These are phyloP conservation scores for Mycena olivaceomarginata DNA, from an alignment of 768 basidiomycete genomes.

Conservation along the genomic window DNA sequence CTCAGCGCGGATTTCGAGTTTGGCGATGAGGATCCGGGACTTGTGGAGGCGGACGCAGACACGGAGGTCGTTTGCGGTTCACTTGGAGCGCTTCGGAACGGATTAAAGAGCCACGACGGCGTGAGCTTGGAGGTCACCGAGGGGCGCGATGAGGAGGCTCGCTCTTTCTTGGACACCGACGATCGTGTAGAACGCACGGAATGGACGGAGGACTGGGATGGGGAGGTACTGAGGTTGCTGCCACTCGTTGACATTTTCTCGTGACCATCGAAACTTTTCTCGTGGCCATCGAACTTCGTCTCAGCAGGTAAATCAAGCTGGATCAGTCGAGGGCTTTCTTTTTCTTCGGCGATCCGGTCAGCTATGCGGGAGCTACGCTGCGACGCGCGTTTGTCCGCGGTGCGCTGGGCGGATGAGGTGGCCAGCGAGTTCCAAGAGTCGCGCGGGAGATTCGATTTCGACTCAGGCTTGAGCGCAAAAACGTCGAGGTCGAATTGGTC, in stretches of 20 bases:
- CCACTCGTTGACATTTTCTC: conserved; percentile 49
- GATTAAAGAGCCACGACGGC: conserved; percentile 87
- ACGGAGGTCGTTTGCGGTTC: conserved; percentile 79
- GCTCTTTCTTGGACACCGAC: conserved; percentile 59
- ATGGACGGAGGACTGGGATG: conserved; percentile 80
- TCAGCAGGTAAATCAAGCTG: conserved; percentile 72
- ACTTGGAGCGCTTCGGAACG: conserved; percentile 78
- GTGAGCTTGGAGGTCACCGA: conserved; percentile 77
- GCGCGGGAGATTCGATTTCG: conserved; percentile 54
- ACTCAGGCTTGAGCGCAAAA: conserved; percentile 72
- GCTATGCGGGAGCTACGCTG: conserved; percentile 71
- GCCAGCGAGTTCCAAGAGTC: conserved; percentile 64
- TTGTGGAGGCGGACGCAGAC: conserved; percentile 63
- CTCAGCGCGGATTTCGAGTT: conserved; percentile 51
- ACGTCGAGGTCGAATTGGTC: conserved; percentile 85
- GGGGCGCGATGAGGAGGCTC: conserved; percentile 52
- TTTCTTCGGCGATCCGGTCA: conserved; percentile 82
- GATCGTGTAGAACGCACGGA: conserved; percentile 73
- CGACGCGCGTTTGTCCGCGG: conserved; percentile 64
- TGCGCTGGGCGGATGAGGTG: conserved; percentile 59
- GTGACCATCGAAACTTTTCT: conserved; percentile 36
- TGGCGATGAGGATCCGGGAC: conserved; percentile 45
- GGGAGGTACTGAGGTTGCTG: conserved; percentile 71
- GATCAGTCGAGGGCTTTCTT: conserved; percentile 79
- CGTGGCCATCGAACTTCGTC: conserved; percentile 50